Conservation (phyloP, 2,329 filamentous ascomycete genomes). For the Hymenoscyphus fraxineus region DNA sequence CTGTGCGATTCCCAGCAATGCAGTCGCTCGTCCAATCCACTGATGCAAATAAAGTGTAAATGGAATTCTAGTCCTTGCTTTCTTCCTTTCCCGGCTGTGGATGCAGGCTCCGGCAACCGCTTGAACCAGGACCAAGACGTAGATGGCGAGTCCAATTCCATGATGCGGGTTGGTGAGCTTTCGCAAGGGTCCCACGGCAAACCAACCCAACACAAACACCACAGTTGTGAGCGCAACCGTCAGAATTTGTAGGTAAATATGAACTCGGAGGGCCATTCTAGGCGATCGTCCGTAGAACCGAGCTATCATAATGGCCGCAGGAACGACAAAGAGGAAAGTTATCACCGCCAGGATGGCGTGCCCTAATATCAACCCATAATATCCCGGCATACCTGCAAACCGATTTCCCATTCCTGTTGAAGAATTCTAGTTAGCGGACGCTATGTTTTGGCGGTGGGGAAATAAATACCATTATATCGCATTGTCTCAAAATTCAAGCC, state of each 20-base stretch:
- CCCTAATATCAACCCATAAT: conserved; percentile 65
- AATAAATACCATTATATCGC: conserved; percentile 70
- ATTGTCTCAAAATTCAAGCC: conserved; percentile 78
- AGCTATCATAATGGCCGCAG: conserved; percentile 67
- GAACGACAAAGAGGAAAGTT: conserved; percentile 71
- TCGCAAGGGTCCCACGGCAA: conserved; percentile 70
- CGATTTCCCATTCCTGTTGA: conserved; percentile 72
- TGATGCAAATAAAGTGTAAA: conserved; percentile 60
- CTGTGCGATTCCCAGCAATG: conserved; percentile 79
- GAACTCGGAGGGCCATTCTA: conserved; percentile 60
- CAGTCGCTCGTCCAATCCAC: conserved; percentile 77
- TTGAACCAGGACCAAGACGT: conserved; percentile 68
- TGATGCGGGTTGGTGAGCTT: conserved; percentile 80
- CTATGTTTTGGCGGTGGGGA: neutral
- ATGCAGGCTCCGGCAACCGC: conserved; percentile 66
- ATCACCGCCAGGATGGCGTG: conserved; percentile 71
- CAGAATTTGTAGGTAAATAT: conserved; percentile 71
- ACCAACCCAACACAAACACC: conserved; percentile 70
- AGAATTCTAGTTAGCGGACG: conserved; percentile 13
- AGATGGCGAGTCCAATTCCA: conserved; percentile 76
- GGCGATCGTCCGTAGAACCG: conserved; percentile 65
- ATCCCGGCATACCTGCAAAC: conserved; percentile 65
- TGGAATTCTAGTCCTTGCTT: conserved; percentile 43
- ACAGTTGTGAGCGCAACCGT: conserved; percentile 65
- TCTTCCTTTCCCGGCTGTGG: conserved; percentile 35